Evolutionary conservation across 306 rosid genomes (phyloP), one percentile per base, ranked within the genome.

Genomic region (Lablab purpureus): DNA sequence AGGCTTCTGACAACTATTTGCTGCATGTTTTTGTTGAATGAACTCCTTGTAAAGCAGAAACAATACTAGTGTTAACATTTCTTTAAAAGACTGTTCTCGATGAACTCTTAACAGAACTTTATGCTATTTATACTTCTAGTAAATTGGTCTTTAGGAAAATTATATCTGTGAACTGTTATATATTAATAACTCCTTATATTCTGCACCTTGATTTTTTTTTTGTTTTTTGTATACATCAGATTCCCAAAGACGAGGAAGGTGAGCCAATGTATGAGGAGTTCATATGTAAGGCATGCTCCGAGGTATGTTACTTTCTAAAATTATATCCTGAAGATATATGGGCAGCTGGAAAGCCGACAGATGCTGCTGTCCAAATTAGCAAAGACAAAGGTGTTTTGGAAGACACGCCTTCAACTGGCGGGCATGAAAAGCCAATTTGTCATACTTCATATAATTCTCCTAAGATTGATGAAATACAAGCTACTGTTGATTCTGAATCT

Each of bases 221-320:
- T 2, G 1, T 78, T 78, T 64, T 36, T 70, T 51, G 34, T 73
- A 11, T 77, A 72, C 81, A 7, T 36, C 88, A 96, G 99, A 89
- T 93, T 73, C 99, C 98, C 69, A 90, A 94, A 86, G 99, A 91
- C 22, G 98, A 91, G 36, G 99, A 96, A 83, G 99, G 94, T 8
- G 99, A 91, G 85, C 99, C 96, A 49, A 76, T 87, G 34, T 93
- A 93, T 56, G 98, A 91, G 75, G 99, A 96, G 37, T 90, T 93
- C 71, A 90, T 93, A 74, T 96, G 99, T 46, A 71, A 72, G 77
- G 82, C 89, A 50, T 96, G 99, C 90, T 96, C 99, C 9, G 90
- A 70, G 56, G 81, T 85, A 55, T 91, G 93, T 79, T 89, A 84
- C 64, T 93, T 96, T 71, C 58, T 96, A 68, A 87, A 85, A 34